Evolutionary conservation across 768 basidiomycete genomes (phyloP).

Genomic region (Leucocoprinus leucothites): DNA sequence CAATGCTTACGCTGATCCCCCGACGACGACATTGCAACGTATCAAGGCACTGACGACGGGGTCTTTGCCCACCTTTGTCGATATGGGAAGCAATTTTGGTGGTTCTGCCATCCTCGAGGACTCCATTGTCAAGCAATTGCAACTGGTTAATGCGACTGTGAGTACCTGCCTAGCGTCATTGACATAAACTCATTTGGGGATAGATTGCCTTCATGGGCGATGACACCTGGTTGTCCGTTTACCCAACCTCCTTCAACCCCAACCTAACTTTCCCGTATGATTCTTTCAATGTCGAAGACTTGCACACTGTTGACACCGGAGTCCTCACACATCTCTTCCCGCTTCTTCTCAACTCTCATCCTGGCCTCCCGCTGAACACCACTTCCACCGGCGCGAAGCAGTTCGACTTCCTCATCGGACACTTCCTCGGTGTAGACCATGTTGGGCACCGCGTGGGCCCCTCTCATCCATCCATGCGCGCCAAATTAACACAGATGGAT

Average conservation of each 20-base stretch:
- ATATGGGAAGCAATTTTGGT: constrained; percentile 91
- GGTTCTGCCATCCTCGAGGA: constrained; percentile 86
- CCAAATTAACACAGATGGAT: constrained; percentile 90
- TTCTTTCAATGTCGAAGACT: constrained; percentile 98
- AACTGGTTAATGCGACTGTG: constrained; percentile 57
- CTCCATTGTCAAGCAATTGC: constrained; percentile 76
- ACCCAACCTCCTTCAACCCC: constrained; percentile 67
- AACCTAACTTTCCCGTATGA: constrained; percentile 86
- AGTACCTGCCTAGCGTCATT: constrained; percentile 2
- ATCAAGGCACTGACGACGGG: constrained; percentile 96
- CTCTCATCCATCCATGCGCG: constrained; percentile 78
- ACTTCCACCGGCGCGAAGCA: constrained; percentile 27
- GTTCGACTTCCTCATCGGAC: constrained; percentile 90
- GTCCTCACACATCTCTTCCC: constrained; percentile 84
- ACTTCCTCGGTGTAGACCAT: constrained; percentile 95
- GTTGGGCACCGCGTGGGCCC: constrained; percentile 94
- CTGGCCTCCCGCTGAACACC: background rate
- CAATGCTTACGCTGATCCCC: constrained; percentile 90
- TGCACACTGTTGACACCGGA: constrained; percentile 93
- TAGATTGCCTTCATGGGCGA: constrained; percentile 92
- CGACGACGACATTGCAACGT: constrained; percentile 91
- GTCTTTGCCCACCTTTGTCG: constrained; percentile 92
- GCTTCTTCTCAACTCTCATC: constrained; percentile 46
- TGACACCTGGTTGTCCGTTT: constrained; percentile 93
- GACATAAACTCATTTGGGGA: constrained; percentile 10